Evolutionary conservation across 2,329 filamentous ascomycete species (phyloP).

Genomic region (Clonostachys rosea): DNA sequence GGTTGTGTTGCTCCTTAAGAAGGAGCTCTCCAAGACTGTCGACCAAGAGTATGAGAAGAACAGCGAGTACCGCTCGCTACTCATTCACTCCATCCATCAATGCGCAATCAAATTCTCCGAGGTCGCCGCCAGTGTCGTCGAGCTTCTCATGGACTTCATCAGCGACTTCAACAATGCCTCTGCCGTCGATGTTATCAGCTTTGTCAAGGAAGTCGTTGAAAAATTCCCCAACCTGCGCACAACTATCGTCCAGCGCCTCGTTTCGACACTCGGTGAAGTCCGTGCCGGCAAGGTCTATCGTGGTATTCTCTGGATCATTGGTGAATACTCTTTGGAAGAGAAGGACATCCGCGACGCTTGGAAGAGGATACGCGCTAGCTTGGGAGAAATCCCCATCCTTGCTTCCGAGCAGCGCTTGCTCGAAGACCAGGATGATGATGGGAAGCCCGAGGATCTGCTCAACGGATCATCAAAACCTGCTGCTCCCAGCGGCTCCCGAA

Average conservation of each 20-base stretch:
- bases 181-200: conserved; percentile 95
- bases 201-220: conserved; percentile 98
- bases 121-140: conserved; percentile 93
- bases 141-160: conserved; percentile 97
- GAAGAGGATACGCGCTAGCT: conserved; percentile 89
- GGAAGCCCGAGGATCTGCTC: conserved; percentile 60
- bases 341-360: conserved; percentile 93
- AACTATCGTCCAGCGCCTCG: conserved; percentile 82
- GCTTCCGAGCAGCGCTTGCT: conserved; percentile 89
- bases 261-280: conserved; percentile 87
- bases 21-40: conserved; percentile 94
- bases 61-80: conserved; percentile 85
- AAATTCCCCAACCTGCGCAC: conserved; percentile 89
- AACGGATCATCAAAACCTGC: conserved; percentile 77
- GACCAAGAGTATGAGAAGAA: conserved; percentile 99
- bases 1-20: conserved; percentile 92
- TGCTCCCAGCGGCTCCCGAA: conserved; percentile 78
- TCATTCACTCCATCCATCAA: conserved; percentile 96
- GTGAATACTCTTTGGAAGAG: conserved; percentile 92
- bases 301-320: conserved; percentile 94
- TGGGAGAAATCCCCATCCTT: conserved; percentile 95
- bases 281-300: conserved; percentile 96
- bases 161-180: conserved; percentile 97
- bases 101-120: conserved; percentile 99
- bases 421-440: conserved; percentile 74